These are phyloP conservation scores for Sideroxylon spinosum DNA, from an alignment of 179 eudicot genomes.

Conservation along the genomic window DNA sequence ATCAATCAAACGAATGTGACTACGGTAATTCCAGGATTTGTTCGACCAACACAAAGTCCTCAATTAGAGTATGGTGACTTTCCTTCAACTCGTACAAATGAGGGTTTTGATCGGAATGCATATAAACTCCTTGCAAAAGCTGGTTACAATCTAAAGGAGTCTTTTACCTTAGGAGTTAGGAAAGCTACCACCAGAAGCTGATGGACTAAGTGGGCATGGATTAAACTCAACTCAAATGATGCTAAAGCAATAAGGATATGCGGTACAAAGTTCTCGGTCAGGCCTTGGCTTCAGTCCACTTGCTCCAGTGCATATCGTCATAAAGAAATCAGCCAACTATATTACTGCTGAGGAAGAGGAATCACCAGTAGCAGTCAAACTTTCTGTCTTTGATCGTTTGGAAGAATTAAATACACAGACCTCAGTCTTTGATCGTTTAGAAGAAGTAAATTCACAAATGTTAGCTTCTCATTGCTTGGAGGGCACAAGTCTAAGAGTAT, in stretches of 20 bases:
- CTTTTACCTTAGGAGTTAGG: background rate
- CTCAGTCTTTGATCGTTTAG: background rate
- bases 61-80: background rate
- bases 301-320: background rate
- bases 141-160: background rate
- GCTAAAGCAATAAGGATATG: background rate
- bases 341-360: background rate
- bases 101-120: background rate
- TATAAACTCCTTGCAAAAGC: background rate
- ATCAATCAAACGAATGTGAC: background rate
- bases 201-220: background rate
- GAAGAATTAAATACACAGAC: background rate
- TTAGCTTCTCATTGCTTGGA: too few relatives aligned
- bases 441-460: too few relatives aligned
- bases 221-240: background rate
- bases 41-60: background rate
- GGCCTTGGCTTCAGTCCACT: background rate
- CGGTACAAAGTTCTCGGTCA: background rate
- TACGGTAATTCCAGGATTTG: background rate
- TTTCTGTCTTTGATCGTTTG: background rate
- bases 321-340: background rate
- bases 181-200: background rate
- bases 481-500: too few relatives aligned
- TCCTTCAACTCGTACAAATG: background rate
- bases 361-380: background rate